These are phyloP conservation scores for Ogataea zsoltii DNA, from an alignment of 805 yeast species.

Conservation along the genomic window DNA sequence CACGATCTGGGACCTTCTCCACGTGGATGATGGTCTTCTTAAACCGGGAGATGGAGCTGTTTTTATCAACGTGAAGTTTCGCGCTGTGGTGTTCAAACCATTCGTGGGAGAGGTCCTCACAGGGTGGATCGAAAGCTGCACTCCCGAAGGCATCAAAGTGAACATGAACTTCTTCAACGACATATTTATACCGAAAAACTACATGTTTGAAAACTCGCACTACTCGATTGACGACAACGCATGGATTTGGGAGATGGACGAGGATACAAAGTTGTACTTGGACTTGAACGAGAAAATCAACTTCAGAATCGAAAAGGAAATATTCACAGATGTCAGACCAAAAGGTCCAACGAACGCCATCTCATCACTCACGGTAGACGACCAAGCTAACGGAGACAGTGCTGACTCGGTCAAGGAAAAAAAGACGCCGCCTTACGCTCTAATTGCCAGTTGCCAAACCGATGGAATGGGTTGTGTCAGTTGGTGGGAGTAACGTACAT, in stretches of 20 bases:
- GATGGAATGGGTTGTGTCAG: slow-evolving; percentile 96
- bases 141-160: slow-evolving; percentile 83
- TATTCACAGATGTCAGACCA: slow-evolving; percentile 83
- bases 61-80: slow-evolving; percentile 69
- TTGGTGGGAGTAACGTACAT: slow-evolving; percentile 76
- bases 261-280: slow-evolving; percentile 73
- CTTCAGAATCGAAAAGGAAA: slow-evolving; percentile 87
- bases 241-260: slow-evolving; percentile 87
- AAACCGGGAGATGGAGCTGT: slow-evolving; percentile 95
- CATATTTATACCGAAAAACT: slow-evolving; percentile 80
- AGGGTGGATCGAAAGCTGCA: slow-evolving; percentile 91
- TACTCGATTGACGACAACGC: slow-evolving; percentile 72
- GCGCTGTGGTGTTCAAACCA: slow-evolving; percentile 86
- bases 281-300: slow-evolving; percentile 91
- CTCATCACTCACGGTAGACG: slow-evolving; percentile 28
- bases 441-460: slow-evolving; percentile 87
- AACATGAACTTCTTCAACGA: slow-evolving; percentile 89
- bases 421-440: slow-evolving; percentile 75
- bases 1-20: slow-evolving; percentile 78
- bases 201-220: slow-evolving; percentile 63
- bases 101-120: slow-evolving; percentile 90
- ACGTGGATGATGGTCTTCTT: slow-evolving; percentile 84
- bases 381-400: slow-evolving; percentile 24
- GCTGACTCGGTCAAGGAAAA: slow-evolving; percentile 27
- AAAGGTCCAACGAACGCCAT: slow-evolving; percentile 59